Conservation (phyloP, 495 filamentous ascomycete species). For the Aspergillus asperescens region DNA sequence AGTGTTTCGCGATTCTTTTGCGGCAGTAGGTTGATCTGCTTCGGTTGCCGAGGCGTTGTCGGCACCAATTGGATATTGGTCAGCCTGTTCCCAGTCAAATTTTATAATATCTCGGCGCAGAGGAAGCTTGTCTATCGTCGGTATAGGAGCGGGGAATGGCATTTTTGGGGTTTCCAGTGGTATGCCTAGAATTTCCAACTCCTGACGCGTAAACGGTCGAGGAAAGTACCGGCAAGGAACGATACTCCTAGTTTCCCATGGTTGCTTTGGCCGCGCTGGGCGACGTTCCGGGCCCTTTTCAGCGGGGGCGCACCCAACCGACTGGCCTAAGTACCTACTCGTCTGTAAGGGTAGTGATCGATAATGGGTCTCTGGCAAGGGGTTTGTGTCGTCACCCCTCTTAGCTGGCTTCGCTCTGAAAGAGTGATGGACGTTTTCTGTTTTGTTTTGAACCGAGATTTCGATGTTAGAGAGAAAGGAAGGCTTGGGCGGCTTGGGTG, state of each 20-base stretch:
- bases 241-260: not conserved
- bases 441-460: not conserved
- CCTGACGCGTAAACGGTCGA: conserved; percentile 3
- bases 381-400: not conserved
- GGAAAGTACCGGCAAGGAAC: conserved; percentile 3
- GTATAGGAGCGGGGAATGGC: conserved; percentile 15
- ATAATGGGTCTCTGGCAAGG: not conserved
- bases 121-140: conserved; percentile 12
- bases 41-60: not conserved
- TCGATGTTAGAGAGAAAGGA: conserved; percentile 9
- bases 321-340: not conserved
- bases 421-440: conserved; percentile 6
- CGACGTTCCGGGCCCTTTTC: not conserved
- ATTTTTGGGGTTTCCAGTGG: conserved; percentile 6
- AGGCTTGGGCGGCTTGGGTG: conserved; percentile 13
- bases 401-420: not conserved
- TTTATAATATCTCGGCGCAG: conserved; percentile 3
- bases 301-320: not conserved
- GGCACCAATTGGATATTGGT: not conserved
- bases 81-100: not conserved
- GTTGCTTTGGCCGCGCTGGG: not conserved
- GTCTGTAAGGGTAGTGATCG: not conserved
- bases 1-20: not conserved
- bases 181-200: not conserved
- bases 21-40: not conserved